Base-by-base conservation (phyloP, 305 asterid genomes). In the Fraxinus dipetala region DNA sequence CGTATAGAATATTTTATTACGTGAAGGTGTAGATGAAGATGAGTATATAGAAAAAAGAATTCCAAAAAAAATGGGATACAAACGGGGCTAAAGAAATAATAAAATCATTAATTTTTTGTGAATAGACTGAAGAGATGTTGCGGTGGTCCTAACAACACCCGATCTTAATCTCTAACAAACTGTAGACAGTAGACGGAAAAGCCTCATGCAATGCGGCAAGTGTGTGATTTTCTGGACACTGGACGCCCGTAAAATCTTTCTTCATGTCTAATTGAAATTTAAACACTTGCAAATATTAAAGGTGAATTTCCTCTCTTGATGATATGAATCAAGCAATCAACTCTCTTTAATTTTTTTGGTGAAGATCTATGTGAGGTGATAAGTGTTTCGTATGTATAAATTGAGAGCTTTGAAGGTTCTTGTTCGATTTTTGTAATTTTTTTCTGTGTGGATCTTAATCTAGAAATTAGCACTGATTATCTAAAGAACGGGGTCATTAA, bases 181-280 rank as follows among this genome's bases (percentile, higher is more conserved):
- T 45, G 20, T 7, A 1, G 56, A 24, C 40, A 43, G 67, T 7
- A 1, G 56, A 24, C 40, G 69, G 67, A 13, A 24, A 5, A 34
- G 81, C 77, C 38, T 74, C 84, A 85, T 76, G 85, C 85, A 82
- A 9, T 0, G 48, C 4, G 14, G n/a, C 54, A 43, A 43, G 34
- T 72, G 72, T 34, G 0, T 20, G 7, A 9, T 24, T 63, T 24
- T 63, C 16, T 20, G 72, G 72, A 24, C 16, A 34, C 38, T 34
- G 38, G 1, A 34, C 38, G 13, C 10, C 28, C 1, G 1, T 11
- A 18, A 18, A 20, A 7, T 59, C 28, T 59, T 18, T 20, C 69
- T 20, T 20, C 28, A 59, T 18, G 6, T 59, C 30, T 2, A 20
- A 18, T 18, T 59, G 28, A 26, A 28, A 20, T 63, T 63, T 63